Base-by-base conservation (phyloP, 2,329 filamentous ascomycete species). In the Lomentospora prolificans region DNA sequence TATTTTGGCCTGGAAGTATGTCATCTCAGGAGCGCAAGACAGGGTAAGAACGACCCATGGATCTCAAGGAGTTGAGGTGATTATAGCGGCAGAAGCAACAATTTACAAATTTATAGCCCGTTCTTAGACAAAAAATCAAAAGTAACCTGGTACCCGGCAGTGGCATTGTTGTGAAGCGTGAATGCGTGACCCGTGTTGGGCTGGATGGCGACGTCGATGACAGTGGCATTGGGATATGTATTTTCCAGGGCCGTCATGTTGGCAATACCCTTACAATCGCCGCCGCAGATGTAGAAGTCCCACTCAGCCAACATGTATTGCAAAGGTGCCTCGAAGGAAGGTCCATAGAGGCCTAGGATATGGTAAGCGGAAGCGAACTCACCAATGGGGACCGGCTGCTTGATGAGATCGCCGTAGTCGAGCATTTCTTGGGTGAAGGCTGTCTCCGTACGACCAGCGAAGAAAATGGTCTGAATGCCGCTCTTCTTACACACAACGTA, bases 181-280 rank as follows among this genome's bases (percentile, higher is more conserved):
- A 71, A 60, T 5, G 61, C 67, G 60, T 71, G 69, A 1, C 69
- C 68, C 3, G 67, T 68, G 53, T 67, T 64, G 4, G 69, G 69
- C 58, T 70, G 68, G 2, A 71, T 59, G 48, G 64, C 62, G 12
- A 61, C 59, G 10, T 63, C 58, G 27, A 69, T 60, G 12, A 60
- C 61, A 39, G 58, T 59, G 3, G 64, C 66, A 14, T 61, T 61
- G 19, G 67, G 65, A 55, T 65, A 70, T 4, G 59, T 58, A n/a
- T 50, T 48, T n/a, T 51, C 55, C 46, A 63, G 55, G 2, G 24
- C 22, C 25, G 54, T 44, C 39, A 46, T 36, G 19, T 55, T 55
- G 39, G 41, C 57, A 9, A 51, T 53, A 57, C 60, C 62, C 12
- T 63, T 68, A 59, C 70, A 73, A 60, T 72, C 64, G 19, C 70